These are phyloP conservation scores for Rhodotorula paludigena DNA, from an alignment of 768 basidiomycete genomes.

Conservation along the genomic window DNA sequence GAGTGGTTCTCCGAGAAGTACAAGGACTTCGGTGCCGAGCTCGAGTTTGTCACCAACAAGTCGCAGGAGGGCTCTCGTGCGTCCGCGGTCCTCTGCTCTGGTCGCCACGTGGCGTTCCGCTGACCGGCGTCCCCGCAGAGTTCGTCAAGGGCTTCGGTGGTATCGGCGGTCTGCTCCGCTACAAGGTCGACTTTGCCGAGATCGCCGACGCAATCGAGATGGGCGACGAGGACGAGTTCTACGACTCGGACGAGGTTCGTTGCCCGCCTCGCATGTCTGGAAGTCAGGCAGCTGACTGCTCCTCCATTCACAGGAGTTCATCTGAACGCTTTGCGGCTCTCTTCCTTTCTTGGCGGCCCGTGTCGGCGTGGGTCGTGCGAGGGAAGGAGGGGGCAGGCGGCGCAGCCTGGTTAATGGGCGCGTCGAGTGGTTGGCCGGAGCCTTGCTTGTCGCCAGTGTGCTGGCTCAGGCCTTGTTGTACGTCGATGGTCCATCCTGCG, in stretches of 20 bases:
- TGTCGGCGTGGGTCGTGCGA: neutral
- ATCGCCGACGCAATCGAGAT: constrained; percentile 53
- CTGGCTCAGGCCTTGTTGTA: too few relatives aligned
- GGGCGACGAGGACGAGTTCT: constrained; percentile 48
- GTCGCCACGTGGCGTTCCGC: neutral
- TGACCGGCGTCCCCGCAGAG: constrained; percentile 47
- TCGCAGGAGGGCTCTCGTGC: constrained; percentile 89
- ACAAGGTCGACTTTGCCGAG: constrained; percentile 94
- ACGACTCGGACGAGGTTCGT: constrained; percentile 17
- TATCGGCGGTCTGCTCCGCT: constrained; percentile 88
- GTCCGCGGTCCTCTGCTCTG: constrained; percentile 56
- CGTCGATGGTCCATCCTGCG: too few relatives aligned
- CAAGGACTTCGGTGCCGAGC: constrained; percentile 90
- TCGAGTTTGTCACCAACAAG: constrained; percentile 82
- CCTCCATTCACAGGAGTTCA: too few relatives aligned
- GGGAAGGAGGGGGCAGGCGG: constrained; percentile 23
- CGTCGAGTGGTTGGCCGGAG: neutral
- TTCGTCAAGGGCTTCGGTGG: constrained; percentile 99
- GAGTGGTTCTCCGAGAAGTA: constrained; percentile 99
- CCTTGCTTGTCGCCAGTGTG: neutral
- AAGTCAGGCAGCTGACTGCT: too few relatives aligned
- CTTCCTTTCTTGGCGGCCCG: constrained; percentile 8
- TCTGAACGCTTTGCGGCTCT: constrained; percentile 18
- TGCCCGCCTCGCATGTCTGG: too few relatives aligned
- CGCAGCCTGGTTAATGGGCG: neutral